A percentile compares a stretch with the other conserved stretches of the same genome.
Evolutionary conservation across 495 filamentous ascomycete genomes (phyloP).

Genomic region (Elasticomyces elasticus): DNA sequence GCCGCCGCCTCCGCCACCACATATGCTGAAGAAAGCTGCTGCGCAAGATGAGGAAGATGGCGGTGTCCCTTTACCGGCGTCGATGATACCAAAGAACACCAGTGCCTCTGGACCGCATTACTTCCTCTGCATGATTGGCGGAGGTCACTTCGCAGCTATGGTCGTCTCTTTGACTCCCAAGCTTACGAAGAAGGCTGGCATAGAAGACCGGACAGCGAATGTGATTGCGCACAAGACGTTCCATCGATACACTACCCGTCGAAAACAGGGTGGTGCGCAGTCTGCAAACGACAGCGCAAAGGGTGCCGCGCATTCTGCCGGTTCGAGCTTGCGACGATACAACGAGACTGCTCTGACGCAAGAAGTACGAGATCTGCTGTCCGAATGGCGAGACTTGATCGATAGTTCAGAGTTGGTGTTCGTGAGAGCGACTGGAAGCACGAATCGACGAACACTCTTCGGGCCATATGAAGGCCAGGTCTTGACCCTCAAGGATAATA

Average conservation of each 20-base stretch:
- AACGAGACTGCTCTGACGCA: constrained; percentile 81
- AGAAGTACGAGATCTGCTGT: constrained; percentile 68
- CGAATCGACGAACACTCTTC: constrained; percentile 76
- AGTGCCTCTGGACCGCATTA: constrained; percentile 53
- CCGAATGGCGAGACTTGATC: constrained; percentile 74
- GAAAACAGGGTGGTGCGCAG: constrained; percentile 93
- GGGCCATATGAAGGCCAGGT: constrained; percentile 85
- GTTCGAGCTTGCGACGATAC: constrained; percentile 78
- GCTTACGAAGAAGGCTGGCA: constrained; percentile 56
- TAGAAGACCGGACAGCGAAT: constrained; percentile 66
- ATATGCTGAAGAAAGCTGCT: not conserved
- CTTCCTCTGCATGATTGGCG: constrained; percentile 97
- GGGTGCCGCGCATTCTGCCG: constrained; percentile 86
- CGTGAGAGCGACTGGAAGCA: constrained; percentile 75
- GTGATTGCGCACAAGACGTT: constrained; percentile 95
- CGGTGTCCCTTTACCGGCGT: constrained; percentile 39
- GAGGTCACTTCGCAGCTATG: constrained; percentile 96
- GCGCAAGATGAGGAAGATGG: constrained; percentile 35
- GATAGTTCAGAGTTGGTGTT: constrained; percentile 76
- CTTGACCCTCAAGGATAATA: constrained; percentile 65
- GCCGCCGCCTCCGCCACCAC: constrained; percentile 27
- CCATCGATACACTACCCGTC: constrained; percentile 88
- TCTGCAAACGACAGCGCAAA: constrained; percentile 85
- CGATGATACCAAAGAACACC: constrained; percentile 34
- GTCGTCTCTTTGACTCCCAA: constrained; percentile 79